phyloP scores from a whole-genome alignment of 2,329 filamentous ascomycete species.

The Pyricularia pennisetigena region DNA sequence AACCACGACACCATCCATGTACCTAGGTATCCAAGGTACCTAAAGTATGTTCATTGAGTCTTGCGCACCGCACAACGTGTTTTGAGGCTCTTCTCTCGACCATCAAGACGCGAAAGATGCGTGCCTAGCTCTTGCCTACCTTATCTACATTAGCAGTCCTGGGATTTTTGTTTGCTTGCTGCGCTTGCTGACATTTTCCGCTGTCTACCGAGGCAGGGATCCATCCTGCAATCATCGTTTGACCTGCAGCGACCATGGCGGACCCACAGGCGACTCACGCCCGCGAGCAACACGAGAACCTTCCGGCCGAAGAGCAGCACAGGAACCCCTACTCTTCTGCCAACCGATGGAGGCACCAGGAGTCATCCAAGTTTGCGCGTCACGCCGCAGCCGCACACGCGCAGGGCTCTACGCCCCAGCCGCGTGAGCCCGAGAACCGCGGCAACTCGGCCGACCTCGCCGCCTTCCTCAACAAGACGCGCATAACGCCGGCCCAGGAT shows the following conservation, averaged over 20 bases:
- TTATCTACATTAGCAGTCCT: neutral
- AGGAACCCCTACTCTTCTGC: conserved; percentile 45
- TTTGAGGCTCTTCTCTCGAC: neutral
- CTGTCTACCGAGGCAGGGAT: neutral
- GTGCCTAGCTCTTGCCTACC: neutral
- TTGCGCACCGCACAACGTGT: neutral
- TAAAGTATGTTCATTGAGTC: neutral
- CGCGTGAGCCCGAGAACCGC: conserved; percentile 28
- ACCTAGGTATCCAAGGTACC: too few species aligned
- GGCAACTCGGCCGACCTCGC: conserved; percentile 40
- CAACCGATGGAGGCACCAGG: conserved; percentile 54
- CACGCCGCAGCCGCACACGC: conserved; percentile 26
- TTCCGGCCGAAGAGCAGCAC: conserved; percentile 19
- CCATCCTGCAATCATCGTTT: neutral
- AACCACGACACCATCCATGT: neutral
- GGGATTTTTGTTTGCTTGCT: neutral
- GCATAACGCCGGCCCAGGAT: conserved; percentile 31
- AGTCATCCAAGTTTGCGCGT: conserved; percentile 45
- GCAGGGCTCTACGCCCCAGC: conserved; percentile 9
- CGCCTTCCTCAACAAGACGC: conserved; percentile 44
- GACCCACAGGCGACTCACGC: conserved; percentile 3
- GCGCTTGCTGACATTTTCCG: neutral
- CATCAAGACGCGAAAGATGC: neutral
- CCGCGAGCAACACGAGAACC: conserved; percentile 13
- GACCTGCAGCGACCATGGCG: conserved; percentile 9